These are phyloP conservation scores for Pseudoscleropodium purum DNA, from an alignment of 225 moss, liverwort and hornwort species.

Conservation along the genomic window DNA sequence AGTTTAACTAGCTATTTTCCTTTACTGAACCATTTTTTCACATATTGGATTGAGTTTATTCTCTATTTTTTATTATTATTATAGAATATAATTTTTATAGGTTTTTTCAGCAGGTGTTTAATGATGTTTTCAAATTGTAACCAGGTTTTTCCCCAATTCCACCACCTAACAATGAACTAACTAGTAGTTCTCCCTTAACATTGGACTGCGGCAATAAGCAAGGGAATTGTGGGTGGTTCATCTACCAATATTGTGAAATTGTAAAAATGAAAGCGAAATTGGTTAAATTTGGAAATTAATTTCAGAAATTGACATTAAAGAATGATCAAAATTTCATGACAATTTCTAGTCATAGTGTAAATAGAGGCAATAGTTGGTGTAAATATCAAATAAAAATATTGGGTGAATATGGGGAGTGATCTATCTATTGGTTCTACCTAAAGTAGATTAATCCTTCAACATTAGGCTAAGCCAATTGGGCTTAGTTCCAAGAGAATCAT, in stretches of 20 bases:
- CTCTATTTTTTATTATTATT: no score
- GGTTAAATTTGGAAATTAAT: background rate
- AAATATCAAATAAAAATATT: no score
- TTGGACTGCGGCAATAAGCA: background rate
- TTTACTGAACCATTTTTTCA: no score
- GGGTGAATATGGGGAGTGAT: background rate
- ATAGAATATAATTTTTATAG: no score
- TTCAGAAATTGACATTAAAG: background rate
- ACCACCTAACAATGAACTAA: no score
- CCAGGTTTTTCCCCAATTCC: no score
- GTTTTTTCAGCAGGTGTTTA: no score
- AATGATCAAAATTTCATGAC: background rate
- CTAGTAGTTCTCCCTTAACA: no score
- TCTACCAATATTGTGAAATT: background rate
- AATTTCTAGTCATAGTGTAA: background rate
- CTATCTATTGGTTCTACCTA: fast-evolving
- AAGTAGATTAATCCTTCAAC: background rate
- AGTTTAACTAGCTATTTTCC: no score
- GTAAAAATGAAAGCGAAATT: background rate
- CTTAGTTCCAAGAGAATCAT: background rate
- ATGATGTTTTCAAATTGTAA: no score
- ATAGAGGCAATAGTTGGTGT: background rate
- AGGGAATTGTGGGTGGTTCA: background rate
- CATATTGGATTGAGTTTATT: no score
- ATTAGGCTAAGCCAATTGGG: fast-evolving